Evolutionary conservation across 352 stramenopile species (phyloP).

Genomic region (Lagenidium sp.): DNA sequence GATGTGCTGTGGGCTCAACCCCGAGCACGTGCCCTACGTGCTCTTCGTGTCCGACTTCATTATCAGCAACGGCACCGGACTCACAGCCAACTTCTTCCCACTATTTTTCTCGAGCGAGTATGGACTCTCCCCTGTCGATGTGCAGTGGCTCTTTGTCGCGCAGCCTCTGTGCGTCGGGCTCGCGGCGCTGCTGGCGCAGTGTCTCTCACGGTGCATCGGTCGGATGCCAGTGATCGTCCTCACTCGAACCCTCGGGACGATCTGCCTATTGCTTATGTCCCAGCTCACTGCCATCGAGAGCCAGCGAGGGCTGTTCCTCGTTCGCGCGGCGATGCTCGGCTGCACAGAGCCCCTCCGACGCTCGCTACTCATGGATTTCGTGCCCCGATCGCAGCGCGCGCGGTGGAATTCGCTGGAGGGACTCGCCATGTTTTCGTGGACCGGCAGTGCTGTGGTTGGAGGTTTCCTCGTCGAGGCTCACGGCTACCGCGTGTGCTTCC

Average conservation of each 20-base stretch:
- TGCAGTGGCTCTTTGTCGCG: slow-evolving; percentile 46
- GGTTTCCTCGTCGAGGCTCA: slow-evolving; percentile 44
- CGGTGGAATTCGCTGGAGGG: slow-evolving; percentile 68
- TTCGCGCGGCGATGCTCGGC: slow-evolving; percentile 41
- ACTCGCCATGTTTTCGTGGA: slow-evolving; percentile 48
- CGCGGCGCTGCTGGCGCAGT: slow-evolving; percentile 33
- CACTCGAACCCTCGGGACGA: slow-evolving; percentile 23
- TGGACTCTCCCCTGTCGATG: slow-evolving; percentile 31
- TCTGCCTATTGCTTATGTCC: slow-evolving; percentile 41
- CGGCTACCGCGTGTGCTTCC: slow-evolving; percentile 60
- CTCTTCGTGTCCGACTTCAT: slow-evolving; percentile 64
- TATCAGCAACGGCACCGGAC: slow-evolving; percentile 48
- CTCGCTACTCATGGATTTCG: slow-evolving; percentile 73
- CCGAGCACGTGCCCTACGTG: slow-evolving; percentile 42
- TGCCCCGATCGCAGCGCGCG: slow-evolving; percentile 41
- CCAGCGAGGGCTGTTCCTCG: slow-evolving; percentile 42
- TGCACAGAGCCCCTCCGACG: slow-evolving; percentile 52
- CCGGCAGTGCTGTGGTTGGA: slow-evolving; percentile 58
- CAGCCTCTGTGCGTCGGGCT: slow-evolving; percentile 40
- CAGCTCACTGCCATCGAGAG: slow-evolving; percentile 14
- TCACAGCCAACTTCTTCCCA: slow-evolving; percentile 50
- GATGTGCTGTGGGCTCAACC: slow-evolving; percentile 17
- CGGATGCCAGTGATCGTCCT: slow-evolving; percentile 52
- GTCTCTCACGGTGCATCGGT: slow-evolving; percentile 18
- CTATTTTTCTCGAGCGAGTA: slow-evolving; percentile 62